Percentiles rank a stretch among this genome's conserved stretches.
These are phyloP conservation scores for Phialophora macrospora DNA, from an alignment of 2,329 filamentous ascomycete species.

Conservation along the genomic window DNA sequence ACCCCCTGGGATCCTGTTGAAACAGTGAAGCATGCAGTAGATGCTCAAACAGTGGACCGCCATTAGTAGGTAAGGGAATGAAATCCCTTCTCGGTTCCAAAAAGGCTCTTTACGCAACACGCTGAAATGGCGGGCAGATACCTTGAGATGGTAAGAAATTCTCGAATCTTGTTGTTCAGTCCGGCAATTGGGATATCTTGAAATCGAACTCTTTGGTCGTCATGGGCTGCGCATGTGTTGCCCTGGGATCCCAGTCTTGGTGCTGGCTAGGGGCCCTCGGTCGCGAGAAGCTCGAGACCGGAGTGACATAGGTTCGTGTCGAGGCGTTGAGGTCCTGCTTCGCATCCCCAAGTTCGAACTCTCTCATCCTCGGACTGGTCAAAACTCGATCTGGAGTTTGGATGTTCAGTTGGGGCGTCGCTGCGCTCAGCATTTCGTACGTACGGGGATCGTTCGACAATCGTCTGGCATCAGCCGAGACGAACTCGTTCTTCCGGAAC, in stretches of 20 bases:
- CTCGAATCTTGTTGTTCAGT: constrained; percentile 6
- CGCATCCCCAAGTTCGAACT: constrained; percentile 37
- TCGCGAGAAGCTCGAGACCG: constrained; percentile 55
- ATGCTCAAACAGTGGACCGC: constrained; percentile 5
- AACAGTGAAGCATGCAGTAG: constrained; percentile 2
- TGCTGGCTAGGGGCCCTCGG: constrained; percentile 49
- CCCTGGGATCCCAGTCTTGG: constrained; percentile 36
- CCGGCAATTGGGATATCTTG: not conserved
- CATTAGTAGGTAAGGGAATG: not conserved
- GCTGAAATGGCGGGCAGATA: constrained; percentile 17
- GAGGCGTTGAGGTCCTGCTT: constrained; percentile 48
- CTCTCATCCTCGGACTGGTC: constrained; percentile 33
- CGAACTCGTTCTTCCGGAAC: constrained; percentile 72
- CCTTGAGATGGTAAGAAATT: not conserved
- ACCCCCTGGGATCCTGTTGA: constrained; percentile 12
- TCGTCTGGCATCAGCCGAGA: constrained; percentile 79
- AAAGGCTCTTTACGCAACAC: constrained; percentile 13
- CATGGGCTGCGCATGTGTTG: constrained; percentile 29
- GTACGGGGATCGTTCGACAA: constrained; percentile 65
- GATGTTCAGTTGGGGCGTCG: constrained; percentile 38
- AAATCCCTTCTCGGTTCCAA: constrained; percentile 7
- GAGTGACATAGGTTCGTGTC: constrained; percentile 54
- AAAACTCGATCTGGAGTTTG: constrained; percentile 41
- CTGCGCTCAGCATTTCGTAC: constrained; percentile 74
- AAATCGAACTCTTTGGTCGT: constrained; percentile 13